Conservation (phyloP, 306 rosid genomes). For the Erythrophleum fordii region DNA sequence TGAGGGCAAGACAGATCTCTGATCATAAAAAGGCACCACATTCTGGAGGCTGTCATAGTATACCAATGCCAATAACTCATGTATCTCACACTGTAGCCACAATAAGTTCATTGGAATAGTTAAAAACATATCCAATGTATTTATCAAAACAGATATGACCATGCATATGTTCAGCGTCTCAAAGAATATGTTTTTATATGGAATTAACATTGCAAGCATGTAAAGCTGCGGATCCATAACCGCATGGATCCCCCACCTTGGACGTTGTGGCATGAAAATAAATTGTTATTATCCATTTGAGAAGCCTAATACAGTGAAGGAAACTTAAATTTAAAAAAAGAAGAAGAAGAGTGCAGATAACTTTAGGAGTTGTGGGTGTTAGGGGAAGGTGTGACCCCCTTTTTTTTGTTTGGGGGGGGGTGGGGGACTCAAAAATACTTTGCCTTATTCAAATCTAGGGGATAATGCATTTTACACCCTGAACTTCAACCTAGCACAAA, state of each 20-base stretch:
- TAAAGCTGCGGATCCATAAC: slow-evolving; percentile 35
- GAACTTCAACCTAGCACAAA: neutral
- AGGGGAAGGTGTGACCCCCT: too few relatives aligned
- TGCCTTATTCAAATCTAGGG: neutral
- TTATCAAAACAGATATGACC: slow-evolving; percentile 34
- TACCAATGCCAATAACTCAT: slow-evolving; percentile 92
- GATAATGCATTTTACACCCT: too few relatives aligned
- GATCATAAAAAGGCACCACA: slow-evolving; percentile 97
- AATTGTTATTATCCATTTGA: neutral
- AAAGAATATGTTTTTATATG: slow-evolving; percentile 18
- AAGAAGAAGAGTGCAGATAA: neutral
- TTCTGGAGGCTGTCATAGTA: slow-evolving; percentile 97
- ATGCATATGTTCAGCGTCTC: slow-evolving; percentile 3
- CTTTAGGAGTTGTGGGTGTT: neutral
- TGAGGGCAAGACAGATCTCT: slow-evolving; percentile 78
- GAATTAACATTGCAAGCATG: slow-evolving; percentile 6
- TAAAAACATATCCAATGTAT: slow-evolving; percentile 26
- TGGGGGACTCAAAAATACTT: neutral
- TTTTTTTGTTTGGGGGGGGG: neutral
- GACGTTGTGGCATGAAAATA: slow-evolving; percentile 10
- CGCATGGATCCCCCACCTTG: neutral
- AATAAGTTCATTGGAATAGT: slow-evolving; percentile 33
- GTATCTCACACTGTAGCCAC: slow-evolving; percentile 86
- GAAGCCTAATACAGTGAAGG: slow-evolving; percentile 18
- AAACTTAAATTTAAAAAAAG: neutral